Conservation (phyloP, 257 asterid genomes). For the Nicotiana otophora region DNA sequence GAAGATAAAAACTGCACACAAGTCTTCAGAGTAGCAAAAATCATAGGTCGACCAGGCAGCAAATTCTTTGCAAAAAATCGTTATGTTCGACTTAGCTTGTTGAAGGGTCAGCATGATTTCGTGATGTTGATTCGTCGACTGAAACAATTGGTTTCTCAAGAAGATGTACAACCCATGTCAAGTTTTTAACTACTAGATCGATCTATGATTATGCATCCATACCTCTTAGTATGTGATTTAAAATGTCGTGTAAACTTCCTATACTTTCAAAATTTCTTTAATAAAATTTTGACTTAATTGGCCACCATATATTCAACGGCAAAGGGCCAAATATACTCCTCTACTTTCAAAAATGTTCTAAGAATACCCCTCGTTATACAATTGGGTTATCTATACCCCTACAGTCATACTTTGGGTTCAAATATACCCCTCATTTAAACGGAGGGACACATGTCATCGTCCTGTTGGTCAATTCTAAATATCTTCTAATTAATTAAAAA, state of each 20-base stretch:
- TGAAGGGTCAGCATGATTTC: constrained; percentile 36
- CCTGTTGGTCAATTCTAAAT: no score
- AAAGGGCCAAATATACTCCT: no score
- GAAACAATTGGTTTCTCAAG: constrained; percentile 11
- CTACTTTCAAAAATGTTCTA: no score
- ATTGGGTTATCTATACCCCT: no score
- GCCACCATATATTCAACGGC: no score
- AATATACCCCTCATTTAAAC: no score
- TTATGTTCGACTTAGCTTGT: constrained; percentile 40
- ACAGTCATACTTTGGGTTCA: no score
- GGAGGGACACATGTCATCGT: no score
- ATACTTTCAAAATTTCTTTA: background rate
- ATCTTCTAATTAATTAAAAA: no score
- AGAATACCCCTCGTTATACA: no score
- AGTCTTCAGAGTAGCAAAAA: constrained; percentile 30
- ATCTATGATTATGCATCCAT: background rate
- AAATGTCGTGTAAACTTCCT: background rate
- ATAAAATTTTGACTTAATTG: background rate
- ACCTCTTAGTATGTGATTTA: background rate
- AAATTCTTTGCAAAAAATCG: constrained; percentile 17
- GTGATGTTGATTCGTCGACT: constrained; percentile 21
- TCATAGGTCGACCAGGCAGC: constrained; percentile 29
- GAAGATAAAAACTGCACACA: constrained; percentile 33
- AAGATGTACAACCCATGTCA: constrained; percentile 9
- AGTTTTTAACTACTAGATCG: background rate